Percentiles rank a stretch among this genome's conserved stretches.
Conservation (phyloP, 306 rosid genomes). For the Rosa lucieae region DNA sequence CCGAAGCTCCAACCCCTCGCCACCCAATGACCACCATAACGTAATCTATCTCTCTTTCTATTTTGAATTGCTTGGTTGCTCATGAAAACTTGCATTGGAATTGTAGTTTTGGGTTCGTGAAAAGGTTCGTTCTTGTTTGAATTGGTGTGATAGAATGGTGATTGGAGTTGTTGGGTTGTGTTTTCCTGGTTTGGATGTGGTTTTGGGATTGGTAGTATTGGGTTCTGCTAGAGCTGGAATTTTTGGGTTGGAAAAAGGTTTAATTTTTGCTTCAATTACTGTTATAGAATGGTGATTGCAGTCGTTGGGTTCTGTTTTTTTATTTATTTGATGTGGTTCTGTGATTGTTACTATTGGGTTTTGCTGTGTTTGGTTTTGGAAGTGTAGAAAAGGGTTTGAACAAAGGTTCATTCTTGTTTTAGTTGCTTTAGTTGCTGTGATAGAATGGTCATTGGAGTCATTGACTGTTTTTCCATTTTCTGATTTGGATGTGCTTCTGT, state of each 20-base stretch:
- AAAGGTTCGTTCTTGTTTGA: background rate
- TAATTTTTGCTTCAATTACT: background rate
- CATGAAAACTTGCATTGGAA: background rate
- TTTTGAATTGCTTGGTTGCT: background rate
- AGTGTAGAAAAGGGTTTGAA: background rate
- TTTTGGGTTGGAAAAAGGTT: background rate
- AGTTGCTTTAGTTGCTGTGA: background rate
- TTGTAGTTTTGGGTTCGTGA: background rate
- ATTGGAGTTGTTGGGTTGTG: slow-evolving; percentile 1
- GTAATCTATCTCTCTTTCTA: slow-evolving; percentile 26
- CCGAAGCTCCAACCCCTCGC: slow-evolving; percentile 53
- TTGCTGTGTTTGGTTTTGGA: background rate
- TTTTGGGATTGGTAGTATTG: background rate
- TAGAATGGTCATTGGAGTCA: background rate
- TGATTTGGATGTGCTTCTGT: background rate
- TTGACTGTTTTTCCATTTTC: background rate
- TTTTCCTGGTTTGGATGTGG: background rate
- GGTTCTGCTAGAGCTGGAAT: background rate
- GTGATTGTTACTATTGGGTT: background rate
- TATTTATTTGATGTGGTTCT: background rate
- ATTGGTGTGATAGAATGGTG: background rate
- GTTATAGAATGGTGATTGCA: background rate
- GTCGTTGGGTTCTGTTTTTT: background rate
- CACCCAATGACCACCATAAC: slow-evolving; percentile 38
- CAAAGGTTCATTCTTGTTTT: background rate